Evolutionary conservation across 2,329 filamentous ascomycete species (phyloP).

Genomic region (Botryosphaeria agaves): DNA sequence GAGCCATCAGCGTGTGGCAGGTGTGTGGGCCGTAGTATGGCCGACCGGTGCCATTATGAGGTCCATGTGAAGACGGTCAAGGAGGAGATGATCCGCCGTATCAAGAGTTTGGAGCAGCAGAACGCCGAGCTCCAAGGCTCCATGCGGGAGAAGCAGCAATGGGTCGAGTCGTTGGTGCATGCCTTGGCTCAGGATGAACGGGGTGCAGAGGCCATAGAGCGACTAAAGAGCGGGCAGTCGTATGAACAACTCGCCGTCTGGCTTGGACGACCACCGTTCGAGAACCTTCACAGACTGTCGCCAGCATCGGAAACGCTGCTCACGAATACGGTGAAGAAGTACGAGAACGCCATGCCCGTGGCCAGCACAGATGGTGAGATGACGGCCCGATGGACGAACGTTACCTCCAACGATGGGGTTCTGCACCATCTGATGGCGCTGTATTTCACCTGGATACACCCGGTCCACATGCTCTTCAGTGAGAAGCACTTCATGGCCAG

Average conservation of each 20-base stretch:
- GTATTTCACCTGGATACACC: slow-evolving; percentile 15
- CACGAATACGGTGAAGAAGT: slow-evolving; percentile 5
- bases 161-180: slow-evolving; percentile 7
- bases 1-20: slow-evolving; percentile 9
- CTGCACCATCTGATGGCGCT: slow-evolving; percentile 11
- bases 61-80: slow-evolving; percentile 13
- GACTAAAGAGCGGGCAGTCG: slow-evolving; percentile 7
- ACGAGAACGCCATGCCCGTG: slow-evolving; percentile 1
- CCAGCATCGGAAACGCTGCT: slow-evolving; percentile 5
- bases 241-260: slow-evolving; percentile 8
- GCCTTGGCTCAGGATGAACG: slow-evolving; percentile 8
- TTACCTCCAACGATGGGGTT: slow-evolving; percentile 7
- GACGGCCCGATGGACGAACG: slow-evolving; percentile 9
- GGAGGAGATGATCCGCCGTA: slow-evolving; percentile 11
- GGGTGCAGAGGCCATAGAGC: slow-evolving; percentile 7
- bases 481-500: slow-evolving; percentile 10
- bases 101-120: slow-evolving; percentile 9
- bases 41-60: slow-evolving; percentile 11
- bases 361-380: too few relatives aligned
- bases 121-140: slow-evolving; percentile 8
- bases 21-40: slow-evolving; percentile 8
- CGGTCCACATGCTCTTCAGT: slow-evolving; percentile 14
- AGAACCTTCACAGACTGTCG: slow-evolving; percentile 2
- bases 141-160: slow-evolving; percentile 6
- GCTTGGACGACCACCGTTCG: slow-evolving; percentile 6